phyloP scores from a whole-genome alignment of 441 rosid species.

The Euphorbia celastroides region DNA sequence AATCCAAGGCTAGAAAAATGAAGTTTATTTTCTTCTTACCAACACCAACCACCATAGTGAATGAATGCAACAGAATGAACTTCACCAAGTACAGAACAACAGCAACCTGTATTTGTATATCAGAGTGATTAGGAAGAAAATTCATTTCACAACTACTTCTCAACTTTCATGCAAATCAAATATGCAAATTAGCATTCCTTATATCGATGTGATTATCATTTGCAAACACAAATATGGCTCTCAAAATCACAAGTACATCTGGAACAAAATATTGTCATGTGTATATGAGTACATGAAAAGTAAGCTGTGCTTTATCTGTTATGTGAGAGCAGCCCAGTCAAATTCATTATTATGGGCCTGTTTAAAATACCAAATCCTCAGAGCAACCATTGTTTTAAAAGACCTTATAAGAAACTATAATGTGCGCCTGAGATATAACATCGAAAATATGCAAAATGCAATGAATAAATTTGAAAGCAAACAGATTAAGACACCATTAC shows the following conservation, averaged over 20 bases:
- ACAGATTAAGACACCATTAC: neutral
- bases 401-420: neutral
- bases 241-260: neutral
- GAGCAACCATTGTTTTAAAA: neutral
- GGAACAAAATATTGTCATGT: too few species aligned
- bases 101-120: conserved; percentile 38
- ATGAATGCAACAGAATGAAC: conserved; percentile 32
- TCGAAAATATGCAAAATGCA: neutral
- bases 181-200: neutral
- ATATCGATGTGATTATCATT: neutral
- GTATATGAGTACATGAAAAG: neutral
- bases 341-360: neutral
- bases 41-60: conserved; percentile 35
- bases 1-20: neutral
- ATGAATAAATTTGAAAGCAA: neutral
- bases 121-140: conserved; percentile 4
- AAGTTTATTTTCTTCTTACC: conserved; percentile 37
- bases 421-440: neutral
- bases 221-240: neutral
- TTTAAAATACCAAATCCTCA: neutral
- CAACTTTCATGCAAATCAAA: neutral
- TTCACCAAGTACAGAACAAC: conserved; percentile 41
- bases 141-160: neutral
- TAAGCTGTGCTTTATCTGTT: neutral
- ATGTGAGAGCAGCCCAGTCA: neutral